Evolutionary conservation across 106 monocot genomes (phyloP), one percentile per base, ranked within the genome.

Genomic region (Dendrobium officinale): DNA sequence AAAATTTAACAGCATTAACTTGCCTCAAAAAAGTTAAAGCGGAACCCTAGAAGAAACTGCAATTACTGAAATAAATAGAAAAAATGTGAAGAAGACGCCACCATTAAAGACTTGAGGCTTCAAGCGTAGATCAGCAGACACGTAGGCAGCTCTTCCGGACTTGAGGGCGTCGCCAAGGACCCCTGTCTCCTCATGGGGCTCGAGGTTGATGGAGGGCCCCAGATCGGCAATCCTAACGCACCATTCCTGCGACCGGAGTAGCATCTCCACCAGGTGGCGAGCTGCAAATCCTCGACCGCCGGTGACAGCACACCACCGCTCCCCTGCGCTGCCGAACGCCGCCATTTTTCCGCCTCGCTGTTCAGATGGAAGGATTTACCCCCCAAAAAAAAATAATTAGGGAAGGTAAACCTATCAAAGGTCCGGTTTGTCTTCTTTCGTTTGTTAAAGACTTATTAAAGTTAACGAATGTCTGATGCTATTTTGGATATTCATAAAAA

Each of bases 281-380:
- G 94, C 97, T 54, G 87, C 94, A 78, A 98, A 98, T 17, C 98
- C 98, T 47, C 94, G 85, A 20, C 98, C 98, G 4, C 98, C 94
- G 7, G 98, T 98, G 75, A 98, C 92, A 26, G 88, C 92, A 73
- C 94, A 95, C 92, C 88, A 93, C 75, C 86, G 78, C 73, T 78
- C 86, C 1, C 86, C 75, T 26, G 79, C 79, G 78, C 85, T 79
- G 40, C 77, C 84, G 40, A 79, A 31, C 31, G 20, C 85, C 64
- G 74, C 47, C 84, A 74, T 82, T 8, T n/a, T 72, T 37, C 37
- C 72, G 2, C 40, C 37, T 20, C 43, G 41, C 43, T 5, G 6
- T 37, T 31, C 18, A 61, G 59, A 22, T 31, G 31, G 16, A 54
- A 1, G 54, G 54, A 37, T 37, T 37, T 37, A 37, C 37, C 37